Evolutionary conservation across 495 filamentous ascomycete genomes (phyloP).

Genomic region (Alectoria sarmentosa): DNA sequence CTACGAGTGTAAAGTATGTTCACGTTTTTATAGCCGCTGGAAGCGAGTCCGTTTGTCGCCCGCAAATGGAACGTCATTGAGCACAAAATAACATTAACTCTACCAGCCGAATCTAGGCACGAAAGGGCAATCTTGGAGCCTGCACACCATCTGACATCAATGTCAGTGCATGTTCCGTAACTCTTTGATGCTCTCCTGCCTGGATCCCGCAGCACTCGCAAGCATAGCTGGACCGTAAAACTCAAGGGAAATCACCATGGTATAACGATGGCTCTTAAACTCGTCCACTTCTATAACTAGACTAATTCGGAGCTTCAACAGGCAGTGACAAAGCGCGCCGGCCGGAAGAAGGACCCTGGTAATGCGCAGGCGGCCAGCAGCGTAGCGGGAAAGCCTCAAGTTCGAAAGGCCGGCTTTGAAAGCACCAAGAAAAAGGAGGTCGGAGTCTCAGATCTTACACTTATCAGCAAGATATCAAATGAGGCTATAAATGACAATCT

Average conservation of each 20-base stretch:
- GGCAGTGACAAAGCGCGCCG: constrained; percentile 37
- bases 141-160: not conserved
- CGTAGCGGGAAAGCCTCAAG: constrained; percentile 55
- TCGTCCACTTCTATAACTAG: not conserved
- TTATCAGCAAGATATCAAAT: constrained; percentile 97
- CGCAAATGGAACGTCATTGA: not conserved
- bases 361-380: constrained; percentile 43
- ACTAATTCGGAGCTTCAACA: constrained; percentile 7
- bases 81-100: not conserved
- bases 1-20: not conserved
- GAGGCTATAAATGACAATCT: constrained; percentile 99
- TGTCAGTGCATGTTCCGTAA: constrained; percentile 3
- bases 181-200: not conserved
- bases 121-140: not conserved
- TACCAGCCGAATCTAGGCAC: not conserved
- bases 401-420: constrained; percentile 94
- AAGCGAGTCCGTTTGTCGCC: constrained; percentile 3
- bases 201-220: not conserved
- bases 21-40: not conserved
- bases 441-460: constrained; percentile 93
- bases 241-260: constrained; percentile 2
- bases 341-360: constrained; percentile 58
- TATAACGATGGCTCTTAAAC: not conserved
- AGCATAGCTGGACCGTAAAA: not conserved
- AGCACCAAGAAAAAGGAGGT: constrained; percentile 98